Base-by-base conservation (phyloP, 108 stramenopile species). In the Nitzschia putrida region DNA sequence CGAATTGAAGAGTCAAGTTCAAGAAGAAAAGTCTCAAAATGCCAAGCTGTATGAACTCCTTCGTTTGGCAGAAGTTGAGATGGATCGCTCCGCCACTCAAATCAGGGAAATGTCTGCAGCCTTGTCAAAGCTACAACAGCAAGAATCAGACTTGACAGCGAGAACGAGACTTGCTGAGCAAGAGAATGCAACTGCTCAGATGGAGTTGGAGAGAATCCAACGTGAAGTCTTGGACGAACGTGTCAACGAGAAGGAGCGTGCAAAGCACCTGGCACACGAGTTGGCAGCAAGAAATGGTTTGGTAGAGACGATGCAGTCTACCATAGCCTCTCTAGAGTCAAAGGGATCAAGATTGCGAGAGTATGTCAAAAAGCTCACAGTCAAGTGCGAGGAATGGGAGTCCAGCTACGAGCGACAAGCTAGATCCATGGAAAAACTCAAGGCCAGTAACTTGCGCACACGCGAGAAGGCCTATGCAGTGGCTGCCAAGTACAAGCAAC, bases 321-420 rank as follows among this genome's bases (percentile, higher is more conserved):
- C 59, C 14, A 51, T 71, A 54, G 61, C 57, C 43, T 64, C 71
- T n/a, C 34, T 71, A 41, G 73, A 77, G 37, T 39, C 45, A 10
- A 85, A 85, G 55, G 45, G 64, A 63, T 21, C 26, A 11, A 44
- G 71, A 38, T 34, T 85, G 11, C 68, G 80, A 6, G 78, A 85
- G n/a, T 81, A 85, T 53, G 69, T 81, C 29, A 50, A 66, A 23
- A 81, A 81, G 50, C 61, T 81, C n/a, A 76, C 77, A 8, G 22
- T 38, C 25, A 85, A 85, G 53, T 81, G 77, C 38, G 77, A 81
- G 13, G 76, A 81, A 51, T 85, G 84, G 84, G 77, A 79, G 50
- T 60, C 41, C 39, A 72, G 73, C 49, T 79, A 70, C 57, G 74
- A 79, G n/a, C 53, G 66, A 29, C 77, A 79, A 40, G 47, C 59